Conservation (phyloP, 1,284 basidiomycete species). For the Farysia itapuensis region DNA sequence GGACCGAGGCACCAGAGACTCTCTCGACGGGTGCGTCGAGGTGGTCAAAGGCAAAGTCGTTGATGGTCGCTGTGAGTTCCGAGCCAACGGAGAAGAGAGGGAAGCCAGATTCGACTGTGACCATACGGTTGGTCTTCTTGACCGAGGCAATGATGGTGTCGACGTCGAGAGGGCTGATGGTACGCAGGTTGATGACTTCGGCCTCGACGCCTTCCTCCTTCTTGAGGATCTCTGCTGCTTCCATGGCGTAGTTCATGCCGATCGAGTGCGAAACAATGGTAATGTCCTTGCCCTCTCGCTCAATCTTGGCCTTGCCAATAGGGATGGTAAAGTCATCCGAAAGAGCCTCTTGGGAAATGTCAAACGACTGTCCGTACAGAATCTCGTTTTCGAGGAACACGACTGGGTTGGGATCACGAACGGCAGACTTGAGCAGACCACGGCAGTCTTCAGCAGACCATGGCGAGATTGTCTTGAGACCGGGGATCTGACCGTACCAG, state of each 20-base stretch:
- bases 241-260: conserved; percentile 61
- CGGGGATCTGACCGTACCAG: conserved; percentile 94
- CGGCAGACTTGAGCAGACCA: conserved; percentile 93
- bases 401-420: conserved; percentile 96
- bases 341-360: conserved; percentile 90
- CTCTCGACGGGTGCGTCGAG: conserved; percentile 92
- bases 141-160: conserved; percentile 92
- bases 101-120: conserved; percentile 98
- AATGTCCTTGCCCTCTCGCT: conserved; percentile 86
- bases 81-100: conserved; percentile 96
- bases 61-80: conserved; percentile 79
- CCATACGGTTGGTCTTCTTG: conserved; percentile 96
- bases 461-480: conserved; percentile 95
- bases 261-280: conserved; percentile 84
- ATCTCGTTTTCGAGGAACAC: conserved; percentile 99
- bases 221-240: conserved; percentile 79
- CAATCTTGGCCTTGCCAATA: conserved; percentile 96
- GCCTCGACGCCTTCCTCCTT: conserved; percentile 93
- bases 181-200: conserved; percentile 96
- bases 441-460: conserved; percentile 98
- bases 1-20: conserved; percentile 79
- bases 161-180: conserved; percentile 93
- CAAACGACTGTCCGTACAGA: conserved; percentile 95
- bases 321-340: conserved; percentile 88
- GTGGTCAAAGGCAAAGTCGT: conserved; percentile 71